Base-by-base conservation (phyloP, 192 early-diverging fungal species). In the Backusella psychrophila region DNA sequence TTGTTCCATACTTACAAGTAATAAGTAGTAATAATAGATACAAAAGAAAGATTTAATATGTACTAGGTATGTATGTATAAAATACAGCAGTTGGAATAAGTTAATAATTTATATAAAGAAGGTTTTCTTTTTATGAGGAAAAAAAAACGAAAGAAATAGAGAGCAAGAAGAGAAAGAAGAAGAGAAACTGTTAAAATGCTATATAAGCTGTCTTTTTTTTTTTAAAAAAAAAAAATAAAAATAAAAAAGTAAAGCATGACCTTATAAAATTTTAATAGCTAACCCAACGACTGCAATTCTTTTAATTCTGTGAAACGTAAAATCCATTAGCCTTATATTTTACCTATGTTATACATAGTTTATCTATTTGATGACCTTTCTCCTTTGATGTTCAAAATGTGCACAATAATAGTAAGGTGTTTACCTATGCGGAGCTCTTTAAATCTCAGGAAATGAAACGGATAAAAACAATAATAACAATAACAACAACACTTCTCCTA, bases 221-320 rank as follows among this genome's bases (percentile, higher is more conserved):
- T 56, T 21, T 21, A 7, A 7, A 21, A 23, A 53, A 56, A 29
- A 59, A 59, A 59, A 59, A 21, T 21, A 53, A 53, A 59, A 59
- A 59, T 4, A 59, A 26, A 59, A 59, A 59, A 59, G 56, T 59
- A 26, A 59, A 59, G 56, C 56, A 59, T 59, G 56, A 59, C 56
- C 56, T 59, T 59, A 29, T 59, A 59, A 59, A 9, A 59, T 12
- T 14, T 63, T 29, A 29, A 63, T 29, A 63, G 29, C 56, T 63
- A 63, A 63, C 56, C 56, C 56, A 26, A 63, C 56, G 56, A 63
- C 23, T 63, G 23, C 56, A 63, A 63, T 26, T 8, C 56, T 63
- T 63, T 63, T 63, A 63, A 63, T 63, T 63, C 56, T 63, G 56
- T 63, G 56, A 63, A 63, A 63, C 56, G 56, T 63, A 29, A 29